Conservation (phyloP, 352 stramenopile species). For the Phytophthora constricta region DNA sequence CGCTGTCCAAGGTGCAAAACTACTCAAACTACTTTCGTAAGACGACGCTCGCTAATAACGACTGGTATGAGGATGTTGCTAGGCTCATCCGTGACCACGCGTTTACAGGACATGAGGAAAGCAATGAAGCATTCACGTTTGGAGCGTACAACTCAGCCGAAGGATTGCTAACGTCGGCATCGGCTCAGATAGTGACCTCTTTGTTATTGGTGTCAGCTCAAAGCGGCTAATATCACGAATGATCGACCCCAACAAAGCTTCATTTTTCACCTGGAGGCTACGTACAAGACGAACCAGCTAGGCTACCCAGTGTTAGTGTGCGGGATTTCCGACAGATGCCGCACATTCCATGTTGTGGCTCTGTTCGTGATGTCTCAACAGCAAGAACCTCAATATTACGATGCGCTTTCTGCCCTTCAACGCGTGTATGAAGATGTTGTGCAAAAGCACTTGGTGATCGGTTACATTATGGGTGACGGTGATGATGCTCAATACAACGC, state of each 20-base stretch:
- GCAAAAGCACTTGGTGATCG: background rate
- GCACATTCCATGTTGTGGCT: constrained; percentile 16
- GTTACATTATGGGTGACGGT: background rate
- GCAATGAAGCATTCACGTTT: background rate
- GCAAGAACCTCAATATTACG: background rate
- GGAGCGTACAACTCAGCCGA: background rate
- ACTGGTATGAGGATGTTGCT: background rate
- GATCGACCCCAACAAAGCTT: too few relatives aligned
- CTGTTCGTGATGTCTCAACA: constrained; percentile 11
- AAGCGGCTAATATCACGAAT: too few relatives aligned
- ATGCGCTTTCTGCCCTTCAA: background rate
- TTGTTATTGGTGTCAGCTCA: background rate
- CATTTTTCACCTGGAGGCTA: constrained; percentile 22
- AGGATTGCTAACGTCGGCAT: too few relatives aligned
- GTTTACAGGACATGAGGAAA: background rate
- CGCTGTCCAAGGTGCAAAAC: background rate
- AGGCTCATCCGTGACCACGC: background rate
- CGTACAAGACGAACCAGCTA: constrained; percentile 20
- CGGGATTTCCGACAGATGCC: constrained; percentile 18
- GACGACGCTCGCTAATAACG: background rate
- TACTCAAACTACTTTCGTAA: background rate
- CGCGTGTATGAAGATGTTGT: background rate
- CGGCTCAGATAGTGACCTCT: too few relatives aligned
- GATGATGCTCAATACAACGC: background rate
- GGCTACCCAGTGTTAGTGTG: constrained; percentile 17